These are phyloP conservation scores for Naganishia onofrii DNA, from an alignment of 768 basidiomycete species.

Conservation along the genomic window DNA sequence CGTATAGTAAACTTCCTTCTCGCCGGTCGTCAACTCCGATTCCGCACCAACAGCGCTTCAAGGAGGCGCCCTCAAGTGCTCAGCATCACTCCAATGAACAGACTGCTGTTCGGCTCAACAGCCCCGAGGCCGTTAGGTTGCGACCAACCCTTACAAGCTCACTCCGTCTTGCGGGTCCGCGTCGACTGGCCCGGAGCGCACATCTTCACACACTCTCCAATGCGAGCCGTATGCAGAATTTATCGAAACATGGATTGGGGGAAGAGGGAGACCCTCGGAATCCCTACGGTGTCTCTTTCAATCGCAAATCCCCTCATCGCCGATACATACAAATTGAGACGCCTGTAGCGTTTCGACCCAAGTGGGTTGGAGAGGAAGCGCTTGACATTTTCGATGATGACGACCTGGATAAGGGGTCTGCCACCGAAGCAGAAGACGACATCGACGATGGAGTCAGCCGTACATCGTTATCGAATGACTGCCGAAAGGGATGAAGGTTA, in stretches of 20 bases:
- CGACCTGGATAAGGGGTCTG: constrained; percentile 1
- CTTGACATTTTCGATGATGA: constrained; percentile 1
- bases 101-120: neutral
- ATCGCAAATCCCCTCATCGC: neutral
- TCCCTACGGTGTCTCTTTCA: neutral
- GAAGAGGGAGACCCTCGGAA: neutral
- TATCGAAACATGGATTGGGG: neutral
- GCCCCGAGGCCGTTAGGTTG: neutral
- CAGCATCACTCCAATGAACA: constrained; percentile 3
- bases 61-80: neutral
- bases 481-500: neutral
- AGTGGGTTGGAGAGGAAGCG: neutral
- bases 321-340: neutral
- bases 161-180: neutral
- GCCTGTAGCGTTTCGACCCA: neutral
- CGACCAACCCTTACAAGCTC: neutral
- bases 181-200: constrained; percentile 39
- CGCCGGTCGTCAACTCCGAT: constrained; percentile 16
- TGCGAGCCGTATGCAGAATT: neutral
- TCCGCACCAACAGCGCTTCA: constrained; percentile 5
- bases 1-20: neutral
- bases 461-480: neutral
- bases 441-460: neutral
- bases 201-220: constrained; percentile 44
- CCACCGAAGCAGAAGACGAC: constrained; percentile 19